Percentiles rank a stretch among this genome's conserved stretches.
Conservation (phyloP, 768 basidiomycete species). For the Paxillus rubicundulus region DNA sequence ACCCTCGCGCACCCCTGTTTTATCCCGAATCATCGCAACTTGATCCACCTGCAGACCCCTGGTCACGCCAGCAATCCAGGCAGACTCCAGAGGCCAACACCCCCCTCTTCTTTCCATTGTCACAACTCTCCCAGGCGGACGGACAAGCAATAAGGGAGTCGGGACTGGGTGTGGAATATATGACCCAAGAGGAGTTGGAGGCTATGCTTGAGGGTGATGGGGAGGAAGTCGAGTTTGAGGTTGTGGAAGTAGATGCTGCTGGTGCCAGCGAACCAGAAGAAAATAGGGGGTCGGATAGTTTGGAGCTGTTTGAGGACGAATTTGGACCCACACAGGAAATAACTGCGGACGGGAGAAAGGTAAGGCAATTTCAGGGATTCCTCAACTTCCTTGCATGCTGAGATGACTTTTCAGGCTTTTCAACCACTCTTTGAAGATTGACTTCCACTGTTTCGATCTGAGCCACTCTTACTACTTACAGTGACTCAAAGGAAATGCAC, state of each 20-base stretch:
- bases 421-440: conserved; percentile 35
- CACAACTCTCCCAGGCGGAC: conserved; percentile 60
- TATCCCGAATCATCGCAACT: conserved; percentile 25
- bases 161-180: conserved; percentile 65
- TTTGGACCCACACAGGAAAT: conserved; percentile 32
- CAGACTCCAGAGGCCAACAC: conserved; percentile 14
- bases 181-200: conserved; percentile 60
- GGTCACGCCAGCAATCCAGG: neutral
- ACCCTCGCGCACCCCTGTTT: conserved; percentile 17
- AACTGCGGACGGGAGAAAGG: conserved; percentile 24
- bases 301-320: conserved; percentile 34
- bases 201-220: conserved; percentile 39
- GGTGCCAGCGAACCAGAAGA: conserved; percentile 1
- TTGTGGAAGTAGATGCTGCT: neutral
- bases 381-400: neutral
- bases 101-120: conserved; percentile 46
- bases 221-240: conserved; percentile 31
- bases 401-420: conserved; percentile 20
- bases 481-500: too few species aligned
- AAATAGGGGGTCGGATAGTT: conserved; percentile 17
- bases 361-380: conserved; percentile 4
- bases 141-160: conserved; percentile 53
- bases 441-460: neutral
- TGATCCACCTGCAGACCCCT: conserved; percentile 4
- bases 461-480: neutral